Evolutionary conservation across 1,284 basidiomycete species (phyloP).

Genomic region (Ustilago lituana): DNA sequence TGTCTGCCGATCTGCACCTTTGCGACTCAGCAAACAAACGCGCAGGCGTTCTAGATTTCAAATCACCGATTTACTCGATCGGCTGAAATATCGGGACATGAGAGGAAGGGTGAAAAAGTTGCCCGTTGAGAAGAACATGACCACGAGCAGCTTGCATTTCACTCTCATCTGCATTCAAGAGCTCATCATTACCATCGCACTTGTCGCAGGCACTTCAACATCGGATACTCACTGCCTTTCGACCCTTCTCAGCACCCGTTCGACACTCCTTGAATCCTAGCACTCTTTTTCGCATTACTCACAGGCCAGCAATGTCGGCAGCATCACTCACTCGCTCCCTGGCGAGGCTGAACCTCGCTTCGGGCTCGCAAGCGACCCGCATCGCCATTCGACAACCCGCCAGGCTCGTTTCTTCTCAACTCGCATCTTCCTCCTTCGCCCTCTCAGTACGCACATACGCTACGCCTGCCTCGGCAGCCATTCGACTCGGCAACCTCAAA

Average conservation of each 20-base stretch:
- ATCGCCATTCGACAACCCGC: constrained; percentile 10
- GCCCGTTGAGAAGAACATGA: not conserved
- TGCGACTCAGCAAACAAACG: constrained; percentile 4
- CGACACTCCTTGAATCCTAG: too few relatives aligned
- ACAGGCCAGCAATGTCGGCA: too few relatives aligned
- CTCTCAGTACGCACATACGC: constrained; percentile 27
- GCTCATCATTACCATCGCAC: constrained; percentile 1
- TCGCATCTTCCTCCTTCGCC: constrained; percentile 13
- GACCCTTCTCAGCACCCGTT: too few relatives aligned
- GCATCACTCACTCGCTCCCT: constrained; percentile 36
- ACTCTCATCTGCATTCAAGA: constrained; percentile 1
- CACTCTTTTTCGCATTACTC: too few relatives aligned
- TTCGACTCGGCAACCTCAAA: constrained; percentile 42
- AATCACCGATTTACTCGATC: too few relatives aligned
- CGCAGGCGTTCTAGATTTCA: too few relatives aligned
- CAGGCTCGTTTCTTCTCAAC: constrained; percentile 7
- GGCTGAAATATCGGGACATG: too few relatives aligned
- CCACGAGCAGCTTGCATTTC: not conserved
- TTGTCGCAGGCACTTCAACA: not conserved
- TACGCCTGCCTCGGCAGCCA: constrained; percentile 24
- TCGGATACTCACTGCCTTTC: too few relatives aligned
- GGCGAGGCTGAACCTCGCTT: constrained; percentile 28
- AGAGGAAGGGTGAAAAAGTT: constrained; percentile 6
- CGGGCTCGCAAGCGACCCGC: constrained; percentile 20
- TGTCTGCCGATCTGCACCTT: too few relatives aligned